A percentile compares a stretch with the other conserved stretches of the same genome.
These are phyloP conservation scores for Scleromitrula shiraiana DNA, from an alignment of 2,329 filamentous ascomycete genomes.

Conservation along the genomic window DNA sequence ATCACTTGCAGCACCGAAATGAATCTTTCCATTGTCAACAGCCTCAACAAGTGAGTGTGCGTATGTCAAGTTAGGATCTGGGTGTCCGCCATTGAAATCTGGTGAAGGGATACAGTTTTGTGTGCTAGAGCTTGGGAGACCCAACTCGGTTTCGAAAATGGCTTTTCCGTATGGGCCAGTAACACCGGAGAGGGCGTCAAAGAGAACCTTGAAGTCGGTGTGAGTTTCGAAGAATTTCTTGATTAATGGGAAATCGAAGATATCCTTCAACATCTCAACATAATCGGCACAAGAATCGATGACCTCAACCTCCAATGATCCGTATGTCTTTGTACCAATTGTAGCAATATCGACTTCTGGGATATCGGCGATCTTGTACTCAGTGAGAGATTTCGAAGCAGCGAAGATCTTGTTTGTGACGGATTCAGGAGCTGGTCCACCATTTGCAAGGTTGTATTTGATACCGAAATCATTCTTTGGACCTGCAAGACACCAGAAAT, in stretches of 20 bases:
- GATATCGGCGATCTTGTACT: conserved; percentile 87
- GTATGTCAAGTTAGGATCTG: conserved; percentile 96
- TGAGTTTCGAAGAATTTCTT: conserved; percentile 84
- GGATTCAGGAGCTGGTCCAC: conserved; percentile 88
- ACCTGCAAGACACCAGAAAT: conserved; percentile 43
- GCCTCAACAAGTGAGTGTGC: conserved; percentile 89
- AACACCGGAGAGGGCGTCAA: conserved; percentile 89
- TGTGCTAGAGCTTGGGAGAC: conserved; percentile 65
- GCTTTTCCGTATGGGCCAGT: conserved; percentile 91
- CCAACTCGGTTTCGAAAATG: conserved; percentile 92
- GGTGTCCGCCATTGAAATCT: conserved; percentile 95
- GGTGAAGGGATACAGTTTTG: conserved; percentile 91
- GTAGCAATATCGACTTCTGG: conserved; percentile 77
- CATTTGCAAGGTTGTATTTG: conserved; percentile 98
- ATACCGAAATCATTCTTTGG: conserved; percentile 96
- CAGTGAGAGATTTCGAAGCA: conserved; percentile 77
- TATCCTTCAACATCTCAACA: conserved; percentile 90
- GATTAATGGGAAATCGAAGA: conserved; percentile 96
- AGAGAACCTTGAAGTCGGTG: conserved; percentile 91
- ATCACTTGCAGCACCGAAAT: conserved; percentile 93
- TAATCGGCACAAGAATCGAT: conserved; percentile 92
- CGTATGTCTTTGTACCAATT: conserved; percentile 78
- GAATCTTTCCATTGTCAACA: conserved; percentile 84
- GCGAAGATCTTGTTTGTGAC: conserved; percentile 98
- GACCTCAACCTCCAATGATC: conserved; percentile 84